Evolutionary conservation across 192 early-diverging fungal species (phyloP).

Genomic region (Umbelopsis sp.): DNA sequence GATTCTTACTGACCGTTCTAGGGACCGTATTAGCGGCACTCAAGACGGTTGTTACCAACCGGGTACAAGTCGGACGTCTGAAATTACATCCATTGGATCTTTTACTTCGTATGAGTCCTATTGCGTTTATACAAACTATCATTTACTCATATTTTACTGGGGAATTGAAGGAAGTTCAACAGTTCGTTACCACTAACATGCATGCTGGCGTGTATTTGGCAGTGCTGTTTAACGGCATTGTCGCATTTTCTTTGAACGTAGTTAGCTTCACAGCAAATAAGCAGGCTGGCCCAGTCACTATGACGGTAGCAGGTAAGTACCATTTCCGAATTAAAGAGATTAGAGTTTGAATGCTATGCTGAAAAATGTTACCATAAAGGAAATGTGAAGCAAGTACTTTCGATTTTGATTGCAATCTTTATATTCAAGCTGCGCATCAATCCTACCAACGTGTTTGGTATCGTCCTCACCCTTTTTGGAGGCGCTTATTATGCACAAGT

Average conservation of each 20-base stretch:
- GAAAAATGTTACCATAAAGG: slow-evolving; percentile 26
- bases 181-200: slow-evolving; percentile 48
- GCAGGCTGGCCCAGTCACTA: slow-evolving; percentile 65
- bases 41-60: slow-evolving; percentile 86
- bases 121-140: slow-evolving; percentile 76
- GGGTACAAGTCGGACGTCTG: slow-evolving; percentile 74
- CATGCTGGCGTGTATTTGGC: slow-evolving; percentile 35
- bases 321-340: background rate
- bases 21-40: slow-evolving; percentile 77
- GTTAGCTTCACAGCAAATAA: slow-evolving; percentile 69
- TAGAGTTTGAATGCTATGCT: background rate
- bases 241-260: slow-evolving; percentile 72
- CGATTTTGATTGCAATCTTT: slow-evolving; percentile 61
- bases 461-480: slow-evolving; percentile 60
- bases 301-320: slow-evolving; percentile 57
- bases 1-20: slow-evolving; percentile 76
- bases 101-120: slow-evolving; percentile 74
- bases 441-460: slow-evolving; percentile 59
- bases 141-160: slow-evolving; percentile 65
- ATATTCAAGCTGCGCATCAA: slow-evolving; percentile 64
- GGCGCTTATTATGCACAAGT: slow-evolving; percentile 60
- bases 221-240: slow-evolving; percentile 57
- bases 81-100: slow-evolving; percentile 83
- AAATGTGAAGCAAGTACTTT: slow-evolving; percentile 78
- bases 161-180: slow-evolving; percentile 52